phyloP scores from a whole-genome alignment of 495 filamentous ascomycete genomes.

The Durotheca rogersii region DNA sequence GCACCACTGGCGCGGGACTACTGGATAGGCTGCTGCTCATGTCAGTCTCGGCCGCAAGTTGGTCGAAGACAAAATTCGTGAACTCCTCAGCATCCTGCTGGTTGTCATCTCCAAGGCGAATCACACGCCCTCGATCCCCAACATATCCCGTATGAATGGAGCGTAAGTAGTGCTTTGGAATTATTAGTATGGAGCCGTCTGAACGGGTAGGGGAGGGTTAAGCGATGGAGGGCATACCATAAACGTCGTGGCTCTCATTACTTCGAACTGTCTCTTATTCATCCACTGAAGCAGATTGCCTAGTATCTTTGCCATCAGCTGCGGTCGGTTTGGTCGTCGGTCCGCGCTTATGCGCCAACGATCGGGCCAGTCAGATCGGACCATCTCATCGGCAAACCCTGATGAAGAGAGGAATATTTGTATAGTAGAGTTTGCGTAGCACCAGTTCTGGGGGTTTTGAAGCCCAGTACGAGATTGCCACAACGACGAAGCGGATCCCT shows the following conservation, averaged over 20 bases:
- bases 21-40: neutral
- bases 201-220: neutral
- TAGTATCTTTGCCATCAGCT: slow-evolving; percentile 74
- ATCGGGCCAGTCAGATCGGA: slow-evolving; percentile 34
- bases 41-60: slow-evolving; percentile 46
- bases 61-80: slow-evolving; percentile 41
- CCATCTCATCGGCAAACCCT: slow-evolving; percentile 68
- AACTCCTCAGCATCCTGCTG: slow-evolving; percentile 52
- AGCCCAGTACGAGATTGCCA: slow-evolving; percentile 61
- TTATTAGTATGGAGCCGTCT: slow-evolving; percentile 33
- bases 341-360: slow-evolving; percentile 48
- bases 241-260: slow-evolving; percentile 59
- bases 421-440: slow-evolving; percentile 87
- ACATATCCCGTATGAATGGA: slow-evolving; percentile 33
- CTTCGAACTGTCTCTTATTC: slow-evolving; percentile 63
- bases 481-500: slow-evolving; percentile 4
- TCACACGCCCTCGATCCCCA: slow-evolving; percentile 1
- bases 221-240: slow-evolving; percentile 52
- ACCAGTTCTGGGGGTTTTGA: slow-evolving; percentile 75
- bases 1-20: slow-evolving; percentile 23
- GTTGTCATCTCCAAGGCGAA: slow-evolving; percentile 37
- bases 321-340: slow-evolving; percentile 71
- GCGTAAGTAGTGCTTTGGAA: slow-evolving; percentile 40
- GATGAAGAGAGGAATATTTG: slow-evolving; percentile 79
- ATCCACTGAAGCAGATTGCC: slow-evolving; percentile 69